Evolutionary conservation across 768 basidiomycete species (phyloP).

Genomic region (Tubosaeta brunneosetosa): DNA sequence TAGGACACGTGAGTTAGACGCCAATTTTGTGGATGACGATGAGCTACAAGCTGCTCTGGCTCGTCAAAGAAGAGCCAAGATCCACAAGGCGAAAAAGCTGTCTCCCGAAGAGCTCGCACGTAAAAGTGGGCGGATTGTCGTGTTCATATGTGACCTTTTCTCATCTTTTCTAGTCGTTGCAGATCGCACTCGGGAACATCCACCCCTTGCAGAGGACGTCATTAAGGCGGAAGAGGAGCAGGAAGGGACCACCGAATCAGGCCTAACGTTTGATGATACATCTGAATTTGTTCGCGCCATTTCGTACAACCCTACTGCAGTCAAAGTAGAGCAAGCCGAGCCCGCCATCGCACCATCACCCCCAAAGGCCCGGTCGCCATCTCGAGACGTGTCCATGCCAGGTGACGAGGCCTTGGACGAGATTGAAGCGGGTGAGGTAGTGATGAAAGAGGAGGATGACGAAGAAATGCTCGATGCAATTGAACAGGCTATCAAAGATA

Average conservation of each 20-base stretch:
- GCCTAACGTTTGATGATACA: conserved; percentile 91
- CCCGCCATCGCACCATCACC: conserved; percentile 21
- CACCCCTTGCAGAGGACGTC: conserved; percentile 32
- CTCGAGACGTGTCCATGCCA: conserved; percentile 53
- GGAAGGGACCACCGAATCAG: conserved; percentile 35
- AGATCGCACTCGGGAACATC: conserved; percentile 53
- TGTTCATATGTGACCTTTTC: not conserved
- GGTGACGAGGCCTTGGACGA: conserved; percentile 66
- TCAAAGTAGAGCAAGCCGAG: conserved; percentile 47
- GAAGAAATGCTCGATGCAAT: conserved; percentile 77
- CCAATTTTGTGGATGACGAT: conserved; percentile 96
- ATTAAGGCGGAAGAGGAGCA: conserved; percentile 48
- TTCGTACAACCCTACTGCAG: conserved; percentile 55
- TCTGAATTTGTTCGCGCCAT: conserved; percentile 93
- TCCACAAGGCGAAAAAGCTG: conserved; percentile 70
- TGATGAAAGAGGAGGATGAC: conserved; percentile 75
- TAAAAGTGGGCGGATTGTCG: conserved; percentile 48
- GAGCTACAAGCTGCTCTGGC: conserved; percentile 93
- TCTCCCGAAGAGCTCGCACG: conserved; percentile 79
- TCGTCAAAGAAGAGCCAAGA: conserved; percentile 75
- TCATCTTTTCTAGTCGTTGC: conserved; percentile 49
- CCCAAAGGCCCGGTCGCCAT: conserved; percentile 36
- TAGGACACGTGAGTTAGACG: conserved; percentile 67
- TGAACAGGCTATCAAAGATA: conserved; percentile 60
- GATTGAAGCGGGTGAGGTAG: conserved; percentile 77